Conservation (phyloP, 176 grass and related monocot genomes). For the Hordeum marinum region DNA sequence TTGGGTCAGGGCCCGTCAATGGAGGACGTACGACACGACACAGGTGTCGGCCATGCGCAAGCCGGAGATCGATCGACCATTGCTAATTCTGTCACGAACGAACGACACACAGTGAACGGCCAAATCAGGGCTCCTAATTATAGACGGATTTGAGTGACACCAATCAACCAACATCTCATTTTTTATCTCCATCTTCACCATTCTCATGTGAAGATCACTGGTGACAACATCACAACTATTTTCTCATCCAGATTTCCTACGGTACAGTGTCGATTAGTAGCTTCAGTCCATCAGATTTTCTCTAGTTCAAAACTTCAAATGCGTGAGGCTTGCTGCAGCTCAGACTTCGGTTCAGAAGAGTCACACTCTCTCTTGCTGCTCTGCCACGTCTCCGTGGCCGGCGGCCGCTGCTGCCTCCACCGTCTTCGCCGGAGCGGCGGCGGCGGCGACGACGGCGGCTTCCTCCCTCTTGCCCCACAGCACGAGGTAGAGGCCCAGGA, state of each 20-base stretch:
- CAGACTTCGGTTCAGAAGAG: background rate
- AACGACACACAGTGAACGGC: background rate
- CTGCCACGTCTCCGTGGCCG: background rate
- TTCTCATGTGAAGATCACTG: too few species aligned
- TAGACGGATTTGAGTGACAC: background rate
- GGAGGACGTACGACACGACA: background rate
- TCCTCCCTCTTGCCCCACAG: conserved; percentile 88
- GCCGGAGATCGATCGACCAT: background rate
- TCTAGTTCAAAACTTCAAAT: too few species aligned
- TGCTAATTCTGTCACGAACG: background rate
- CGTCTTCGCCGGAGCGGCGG: background rate
- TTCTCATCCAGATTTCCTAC: too few species aligned
- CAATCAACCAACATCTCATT: too few species aligned
- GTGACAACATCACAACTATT: too few species aligned
- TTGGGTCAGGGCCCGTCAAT: background rate
- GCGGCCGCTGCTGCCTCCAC: background rate
- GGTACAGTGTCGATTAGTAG: too few species aligned
- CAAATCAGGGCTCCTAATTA: background rate
- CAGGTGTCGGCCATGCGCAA: conserved; percentile 6
- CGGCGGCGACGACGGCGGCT: background rate
- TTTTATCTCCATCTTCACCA: too few species aligned
- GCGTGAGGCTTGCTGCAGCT: too few species aligned
- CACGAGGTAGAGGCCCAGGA: conserved; percentile 73
- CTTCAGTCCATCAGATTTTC: too few species aligned
- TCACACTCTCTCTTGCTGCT: conserved; percentile 37